Conservation (phyloP, 352 stramenopile species). For the Albugo laibachii region DNA sequence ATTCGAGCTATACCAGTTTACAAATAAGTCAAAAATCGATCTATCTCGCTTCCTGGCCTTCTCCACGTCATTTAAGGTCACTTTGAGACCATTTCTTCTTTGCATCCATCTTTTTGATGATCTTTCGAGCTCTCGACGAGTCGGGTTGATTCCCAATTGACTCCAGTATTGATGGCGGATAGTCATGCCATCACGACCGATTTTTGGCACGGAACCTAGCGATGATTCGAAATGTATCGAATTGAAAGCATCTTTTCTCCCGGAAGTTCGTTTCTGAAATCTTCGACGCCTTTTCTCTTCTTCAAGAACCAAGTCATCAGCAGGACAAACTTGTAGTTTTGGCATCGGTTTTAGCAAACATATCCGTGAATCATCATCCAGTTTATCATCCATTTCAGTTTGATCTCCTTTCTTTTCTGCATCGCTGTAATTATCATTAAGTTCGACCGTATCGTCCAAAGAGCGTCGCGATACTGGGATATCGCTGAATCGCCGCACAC, state of each 20-base stretch:
- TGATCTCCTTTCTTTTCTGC: too few species aligned
- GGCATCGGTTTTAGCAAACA: slow-evolving; percentile 59
- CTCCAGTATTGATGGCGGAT: slow-evolving; percentile 78
- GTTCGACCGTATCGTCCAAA: too few species aligned
- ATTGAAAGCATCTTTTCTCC: slow-evolving; percentile 8
- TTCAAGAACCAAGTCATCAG: slow-evolving; percentile 54
- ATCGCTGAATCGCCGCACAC: too few species aligned
- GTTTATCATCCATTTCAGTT: too few species aligned
- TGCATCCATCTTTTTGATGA: slow-evolving; percentile 39
- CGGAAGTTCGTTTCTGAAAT: slow-evolving; percentile 4
- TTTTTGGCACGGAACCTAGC: slow-evolving; percentile 11
- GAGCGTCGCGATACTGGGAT: too few species aligned
- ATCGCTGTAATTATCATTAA: too few species aligned
- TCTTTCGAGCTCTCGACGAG: slow-evolving; percentile 61
- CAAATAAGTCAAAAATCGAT: slow-evolving; percentile 64
- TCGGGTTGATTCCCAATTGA: slow-evolving; percentile 61
- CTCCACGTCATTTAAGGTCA: slow-evolving; percentile 47
- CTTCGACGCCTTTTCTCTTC: slow-evolving; percentile 58
- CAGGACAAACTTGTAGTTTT: slow-evolving; percentile 37
- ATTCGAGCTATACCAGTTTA: slow-evolving; percentile 49
- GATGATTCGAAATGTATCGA: slow-evolving; percentile 2
- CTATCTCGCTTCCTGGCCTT: slow-evolving; percentile 21
- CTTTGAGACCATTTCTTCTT: slow-evolving; percentile 47
- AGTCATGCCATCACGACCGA: slow-evolving; percentile 61
- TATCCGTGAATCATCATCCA: too few species aligned